Evolutionary conservation across 129 eudicot species (phyloP), one percentile per base, ranked within the genome.

Genomic region (Flaveria brownii): DNA sequence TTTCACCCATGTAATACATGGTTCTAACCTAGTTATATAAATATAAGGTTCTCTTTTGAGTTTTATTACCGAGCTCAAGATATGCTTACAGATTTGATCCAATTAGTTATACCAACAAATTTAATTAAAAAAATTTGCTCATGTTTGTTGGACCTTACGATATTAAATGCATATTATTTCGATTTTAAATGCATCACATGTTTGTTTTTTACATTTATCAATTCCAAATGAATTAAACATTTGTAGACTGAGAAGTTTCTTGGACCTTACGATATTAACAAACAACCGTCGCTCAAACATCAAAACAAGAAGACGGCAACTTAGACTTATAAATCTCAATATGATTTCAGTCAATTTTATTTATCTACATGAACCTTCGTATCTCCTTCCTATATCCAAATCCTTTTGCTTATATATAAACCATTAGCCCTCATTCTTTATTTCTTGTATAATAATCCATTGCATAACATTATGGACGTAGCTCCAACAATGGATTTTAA

Each of bases 401-500:
- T 55, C 50, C 26, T 25, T 9, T 22, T 47, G 15, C 62, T 73
- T 80, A 80, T 80, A 80, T n/a, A n/a, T n/a, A n/a, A 30, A 61
- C 22, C 69, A 63, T 6, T 13, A 63, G n/a, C 8, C 68, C 68
- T 62, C 43, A 25, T 26, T 61, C 69, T 2, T 14, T 7, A 55
- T 2, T 55, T 18, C 62, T 55, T 55, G 62, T 55, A 55, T 18
- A 45, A 11, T 45, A 43, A 7, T 33, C 39, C 39, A 9, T 45
- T 45, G 49, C 49, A 11, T 45, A 45, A 9, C 57, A 26, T 2
- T 10, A 64, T 72, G 78, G 83, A 72, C 5, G 26, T 73, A 4
- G 41, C 39, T 25, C 30, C 59, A 5, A 55, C 84, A 52, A 78
- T 68, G 65, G 89, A 88, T 74, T 89, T 87, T 68, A 82, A 86